Base-by-base conservation (phyloP, 2,329 filamentous ascomycete genomes). In the Cladosporium sp. region DNA sequence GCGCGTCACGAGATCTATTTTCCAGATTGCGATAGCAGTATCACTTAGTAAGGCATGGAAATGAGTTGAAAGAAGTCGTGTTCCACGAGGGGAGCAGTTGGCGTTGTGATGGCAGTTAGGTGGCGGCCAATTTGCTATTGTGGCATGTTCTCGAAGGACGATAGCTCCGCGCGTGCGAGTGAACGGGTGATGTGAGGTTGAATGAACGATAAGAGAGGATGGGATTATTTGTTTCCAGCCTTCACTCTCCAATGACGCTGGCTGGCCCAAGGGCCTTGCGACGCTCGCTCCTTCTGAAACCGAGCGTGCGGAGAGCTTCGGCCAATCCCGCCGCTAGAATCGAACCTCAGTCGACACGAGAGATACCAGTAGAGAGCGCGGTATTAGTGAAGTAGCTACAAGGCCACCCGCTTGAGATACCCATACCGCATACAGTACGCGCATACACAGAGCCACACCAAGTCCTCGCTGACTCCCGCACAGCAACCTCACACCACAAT, bases 241-340 rank as follows among this genome's bases (percentile, higher is more conserved):
- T 30, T 53, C 25, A 53, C 25, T 53, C 49, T 26, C 49, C 49
- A 26, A 53, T 53, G 49, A 53, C 49, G 49, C 49, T 23, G 48
- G 43, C 48, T 53, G 49, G 49, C 26, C 49, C n/a, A n/a, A n/a
- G n/a, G 49, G 30, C 26, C 49, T 53, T 30, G 49, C 49, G 49
- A 28, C 48, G 25, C 23, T 26, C 16, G 21, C 25, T 26, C 16
- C 48, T 26, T 53, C 23, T 53, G 49, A 53, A 53, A 26, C 16
- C 49, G 16, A 30, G 49, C 49, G 26, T n/a, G 49, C 49, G 49
- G 49, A 53, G 49, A 53, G 49, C 26, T 18, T 18, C 49, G 49
- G 49, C 49, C 49, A 53, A 53, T 53, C 25, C 49, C 49, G 49
- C 25, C 49, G 49, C 49, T 53, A 53, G 49, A 53, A 53, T 53